These are phyloP conservation scores for Lophiostoma macrostomum DNA, from an alignment of 495 filamentous ascomycete species.

Conservation along the genomic window DNA sequence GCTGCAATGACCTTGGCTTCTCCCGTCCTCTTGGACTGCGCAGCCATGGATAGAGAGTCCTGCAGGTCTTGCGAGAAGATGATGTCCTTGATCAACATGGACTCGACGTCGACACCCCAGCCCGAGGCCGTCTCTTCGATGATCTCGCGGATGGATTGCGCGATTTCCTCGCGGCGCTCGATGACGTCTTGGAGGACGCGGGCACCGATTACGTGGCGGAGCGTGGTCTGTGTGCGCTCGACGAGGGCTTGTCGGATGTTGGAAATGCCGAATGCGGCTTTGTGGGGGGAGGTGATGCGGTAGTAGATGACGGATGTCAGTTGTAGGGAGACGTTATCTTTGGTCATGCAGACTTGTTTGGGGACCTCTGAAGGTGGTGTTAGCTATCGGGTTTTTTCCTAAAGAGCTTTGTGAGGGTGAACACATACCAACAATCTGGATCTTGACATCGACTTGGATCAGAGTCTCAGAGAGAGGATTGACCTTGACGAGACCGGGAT, in stretches of 20 bases:
- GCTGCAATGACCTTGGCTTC: constrained; percentile 98
- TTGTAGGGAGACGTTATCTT: constrained; percentile 93
- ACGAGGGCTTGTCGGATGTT: constrained; percentile 93
- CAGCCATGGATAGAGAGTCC: constrained; percentile 98
- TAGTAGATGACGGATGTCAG: constrained; percentile 99
- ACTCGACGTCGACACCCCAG: constrained; percentile 96
- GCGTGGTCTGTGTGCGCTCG: constrained; percentile 96
- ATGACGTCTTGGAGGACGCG: constrained; percentile 98
- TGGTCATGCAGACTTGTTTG: constrained; percentile 97
- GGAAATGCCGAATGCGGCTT: constrained; percentile 93
- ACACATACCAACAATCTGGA: constrained; percentile 81
- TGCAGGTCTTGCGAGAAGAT: constrained; percentile 95
- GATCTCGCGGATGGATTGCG: constrained; percentile 90
- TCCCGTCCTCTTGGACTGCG: constrained; percentile 97
- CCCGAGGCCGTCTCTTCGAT: constrained; percentile 92
- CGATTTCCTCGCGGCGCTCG: constrained; percentile 96
- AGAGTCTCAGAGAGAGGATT: constrained; percentile 93
- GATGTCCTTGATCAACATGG: constrained; percentile 99
- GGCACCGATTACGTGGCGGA: constrained; percentile 95
- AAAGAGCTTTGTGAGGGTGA: neutral
- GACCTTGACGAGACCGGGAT: constrained; percentile 95
- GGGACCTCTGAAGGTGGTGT: constrained; percentile 68
- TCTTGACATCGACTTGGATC: constrained; percentile 95
- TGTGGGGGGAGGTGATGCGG: constrained; percentile 92
- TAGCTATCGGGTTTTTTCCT: constrained; percentile 4